These are phyloP conservation scores for Salix arbutifolia DNA, from an alignment of 345 rosid genomes.

Conservation along the genomic window DNA sequence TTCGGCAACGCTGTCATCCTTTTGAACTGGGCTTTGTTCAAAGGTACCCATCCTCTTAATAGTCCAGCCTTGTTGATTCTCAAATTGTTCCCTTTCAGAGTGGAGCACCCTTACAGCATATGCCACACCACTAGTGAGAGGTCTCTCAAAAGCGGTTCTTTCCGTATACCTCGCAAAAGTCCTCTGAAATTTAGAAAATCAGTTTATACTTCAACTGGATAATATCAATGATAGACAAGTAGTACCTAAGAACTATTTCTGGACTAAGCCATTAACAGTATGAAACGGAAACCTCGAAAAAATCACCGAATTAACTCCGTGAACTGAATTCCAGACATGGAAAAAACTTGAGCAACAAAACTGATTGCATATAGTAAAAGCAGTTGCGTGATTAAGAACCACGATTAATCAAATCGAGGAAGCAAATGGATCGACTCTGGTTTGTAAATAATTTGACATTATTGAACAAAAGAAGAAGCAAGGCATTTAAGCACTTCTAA, in stretches of 20 bases:
- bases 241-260: constrained; percentile 21
- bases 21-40: constrained; percentile 71
- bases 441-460: constrained; percentile 5
- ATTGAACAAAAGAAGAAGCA: constrained; percentile 5
- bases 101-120: constrained; percentile 90
- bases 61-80: constrained; percentile 91
- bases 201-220: constrained; percentile 23
- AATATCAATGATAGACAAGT: constrained; percentile 3
- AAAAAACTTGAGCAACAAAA: background rate
- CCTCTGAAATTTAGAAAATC: constrained; percentile 42
- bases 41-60: constrained; percentile 75
- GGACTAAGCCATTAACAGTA: constrained; percentile 8
- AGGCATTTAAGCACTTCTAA: constrained; percentile 9
- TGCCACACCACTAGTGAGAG: constrained; percentile 96
- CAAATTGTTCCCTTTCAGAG: constrained; percentile 85
- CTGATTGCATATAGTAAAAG: background rate
- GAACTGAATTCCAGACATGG: background rate
- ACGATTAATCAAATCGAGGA: constrained; percentile 1
- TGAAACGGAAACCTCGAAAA: background rate
- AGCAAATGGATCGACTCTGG: background rate
- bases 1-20: constrained; percentile 63
- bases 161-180: constrained; percentile 93
- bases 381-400: background rate
- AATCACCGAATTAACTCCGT: background rate
- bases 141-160: constrained; percentile 95